A percentile compares a stretch with the other conserved stretches of the same genome.
Conservation (phyloP, 495 filamentous ascomycete species). For the Usnea hakonensis region DNA sequence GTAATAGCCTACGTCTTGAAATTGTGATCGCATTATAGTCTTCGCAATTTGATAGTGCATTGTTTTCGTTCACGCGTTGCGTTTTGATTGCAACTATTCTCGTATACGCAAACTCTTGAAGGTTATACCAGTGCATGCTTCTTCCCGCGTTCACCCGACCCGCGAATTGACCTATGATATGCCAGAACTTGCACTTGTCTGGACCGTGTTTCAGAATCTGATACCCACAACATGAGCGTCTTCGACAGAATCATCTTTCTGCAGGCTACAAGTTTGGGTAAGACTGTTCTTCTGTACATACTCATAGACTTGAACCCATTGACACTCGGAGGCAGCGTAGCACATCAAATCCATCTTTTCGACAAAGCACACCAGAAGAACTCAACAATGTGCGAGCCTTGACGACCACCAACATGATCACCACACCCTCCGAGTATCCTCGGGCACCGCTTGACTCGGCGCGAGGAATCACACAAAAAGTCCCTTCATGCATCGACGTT, state of each 20-base stretch:
- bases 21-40: not conserved
- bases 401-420: not conserved
- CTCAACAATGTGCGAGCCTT: not conserved
- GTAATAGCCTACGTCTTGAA: not conserved
- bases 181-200: not conserved
- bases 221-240: not conserved
- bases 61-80: not conserved
- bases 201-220: not conserved
- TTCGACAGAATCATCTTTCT: not conserved
- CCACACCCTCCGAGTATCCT: not conserved
- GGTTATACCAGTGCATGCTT: not conserved
- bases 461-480: not conserved
- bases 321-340: not conserved
- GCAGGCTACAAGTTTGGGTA: not conserved
- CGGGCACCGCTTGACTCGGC: not conserved
- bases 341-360: not conserved
- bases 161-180: not conserved
- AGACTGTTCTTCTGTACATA: not conserved
- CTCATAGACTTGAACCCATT: not conserved
- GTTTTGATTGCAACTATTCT: not conserved
- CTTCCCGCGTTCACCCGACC: not conserved
- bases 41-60: not conserved
- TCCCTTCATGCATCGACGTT: not conserved
- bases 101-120: not conserved
- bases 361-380: not conserved